phyloP scores from a whole-genome alignment of 202 grass and related monocot genomes.

The Eragrostis tef region DNA sequence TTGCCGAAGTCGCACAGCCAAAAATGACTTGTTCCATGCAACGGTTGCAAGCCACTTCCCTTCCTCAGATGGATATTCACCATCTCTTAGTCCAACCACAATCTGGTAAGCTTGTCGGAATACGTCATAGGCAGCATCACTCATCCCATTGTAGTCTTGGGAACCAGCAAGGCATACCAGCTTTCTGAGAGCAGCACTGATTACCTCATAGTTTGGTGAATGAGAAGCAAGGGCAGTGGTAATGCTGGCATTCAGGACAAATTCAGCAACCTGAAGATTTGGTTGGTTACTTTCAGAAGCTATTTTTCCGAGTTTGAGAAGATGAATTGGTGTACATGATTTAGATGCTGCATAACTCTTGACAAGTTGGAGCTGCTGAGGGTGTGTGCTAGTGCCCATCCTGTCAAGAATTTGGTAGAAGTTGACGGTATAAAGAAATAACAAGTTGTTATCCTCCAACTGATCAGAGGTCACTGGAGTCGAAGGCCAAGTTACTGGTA shows the following conservation, averaged over 20 bases:
- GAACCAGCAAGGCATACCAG: conserved; percentile 65
- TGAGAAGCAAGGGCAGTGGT: conserved; percentile 62
- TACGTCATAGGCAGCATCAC: conserved; percentile 68
- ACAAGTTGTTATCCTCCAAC: conserved; percentile 44
- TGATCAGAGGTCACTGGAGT: conserved; percentile 51
- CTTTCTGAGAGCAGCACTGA: conserved; percentile 66
- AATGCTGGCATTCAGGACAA: conserved; percentile 69
- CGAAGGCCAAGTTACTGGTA: conserved; percentile 53
- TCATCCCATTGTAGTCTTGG: conserved; percentile 54
- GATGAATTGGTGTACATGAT: conserved; percentile 63
- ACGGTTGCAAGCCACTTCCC: conserved; percentile 77
- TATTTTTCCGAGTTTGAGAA: conserved; percentile 61
- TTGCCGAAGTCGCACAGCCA: conserved; percentile 62
- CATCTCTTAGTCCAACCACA: conserved; percentile 75
- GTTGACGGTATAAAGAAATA: conserved; percentile 66
- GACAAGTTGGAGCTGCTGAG: conserved; percentile 74
- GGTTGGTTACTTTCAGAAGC: conserved; percentile 62
- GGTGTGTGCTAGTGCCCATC: conserved; percentile 43
- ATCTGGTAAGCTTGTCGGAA: conserved; percentile 89
- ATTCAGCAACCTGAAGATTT: conserved; percentile 72
- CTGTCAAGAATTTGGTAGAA: conserved; percentile 74
- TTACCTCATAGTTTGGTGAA: conserved; percentile 70
- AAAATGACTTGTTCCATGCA: conserved; percentile 82
- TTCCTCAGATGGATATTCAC: conserved; percentile 87
- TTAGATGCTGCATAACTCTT: conserved; percentile 78